These are phyloP conservation scores for Tetracentron sinense DNA, from an alignment of 164 flowering plant genomes.

Conservation along the genomic window DNA sequence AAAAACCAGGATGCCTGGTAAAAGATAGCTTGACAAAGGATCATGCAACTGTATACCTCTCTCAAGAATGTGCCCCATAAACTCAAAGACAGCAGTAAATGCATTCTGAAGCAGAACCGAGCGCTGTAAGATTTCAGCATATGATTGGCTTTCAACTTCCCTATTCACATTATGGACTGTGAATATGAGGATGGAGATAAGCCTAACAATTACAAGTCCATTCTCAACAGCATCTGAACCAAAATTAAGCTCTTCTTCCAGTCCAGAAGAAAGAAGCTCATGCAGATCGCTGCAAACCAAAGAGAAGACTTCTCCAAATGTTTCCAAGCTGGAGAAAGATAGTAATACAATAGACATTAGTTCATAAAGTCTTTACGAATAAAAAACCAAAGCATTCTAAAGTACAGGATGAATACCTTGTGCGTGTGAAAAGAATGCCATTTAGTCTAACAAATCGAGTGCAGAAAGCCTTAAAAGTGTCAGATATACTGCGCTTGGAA, in stretches of 20 bases:
- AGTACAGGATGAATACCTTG: slow-evolving; percentile 52
- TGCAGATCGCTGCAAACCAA: slow-evolving; percentile 43
- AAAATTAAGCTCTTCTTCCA: slow-evolving; percentile 62
- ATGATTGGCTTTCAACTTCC: slow-evolving; percentile 76
- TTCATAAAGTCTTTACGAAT: not conserved
- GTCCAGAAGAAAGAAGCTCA: slow-evolving; percentile 73
- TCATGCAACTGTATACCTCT: slow-evolving; percentile 60
- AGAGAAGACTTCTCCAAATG: slow-evolving; percentile 71
- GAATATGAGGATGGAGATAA: slow-evolving; percentile 69
- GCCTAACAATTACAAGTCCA: slow-evolving; percentile 62
- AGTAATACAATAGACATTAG: not conserved
- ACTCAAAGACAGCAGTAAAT: slow-evolving; percentile 69
- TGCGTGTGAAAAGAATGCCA: slow-evolving; percentile 93
- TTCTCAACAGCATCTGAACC: slow-evolving; percentile 70
- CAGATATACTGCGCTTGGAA: slow-evolving; percentile 27
- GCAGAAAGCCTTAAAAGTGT: slow-evolving; percentile 53
- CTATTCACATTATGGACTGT: slow-evolving; percentile 68
- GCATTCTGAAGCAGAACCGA: slow-evolving; percentile 80
- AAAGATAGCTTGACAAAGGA: slow-evolving; percentile 62
- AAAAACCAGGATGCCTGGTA: slow-evolving; percentile 81
- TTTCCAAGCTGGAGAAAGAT: slow-evolving; percentile 64
- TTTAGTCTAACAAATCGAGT: slow-evolving; percentile 78
- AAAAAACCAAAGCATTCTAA: not conserved
- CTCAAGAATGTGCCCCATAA: slow-evolving; percentile 64
- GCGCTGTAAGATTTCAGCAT: slow-evolving; percentile 91